Evolutionary conservation across 1,284 basidiomycete species (phyloP).

Genomic region (Meira miltonrushii): DNA sequence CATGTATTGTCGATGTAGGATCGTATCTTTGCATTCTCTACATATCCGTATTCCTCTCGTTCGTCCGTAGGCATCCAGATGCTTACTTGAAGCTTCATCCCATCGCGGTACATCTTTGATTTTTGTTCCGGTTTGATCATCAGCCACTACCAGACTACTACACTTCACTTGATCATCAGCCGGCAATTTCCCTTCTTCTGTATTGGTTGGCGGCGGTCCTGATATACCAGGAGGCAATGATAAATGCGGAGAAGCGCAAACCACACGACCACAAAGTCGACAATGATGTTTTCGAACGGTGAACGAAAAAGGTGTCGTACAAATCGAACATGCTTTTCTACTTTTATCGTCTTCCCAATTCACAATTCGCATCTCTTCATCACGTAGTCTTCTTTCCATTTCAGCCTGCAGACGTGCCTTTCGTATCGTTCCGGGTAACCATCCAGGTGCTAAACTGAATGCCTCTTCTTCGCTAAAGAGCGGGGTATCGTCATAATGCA

Average conservation of each 20-base stretch:
- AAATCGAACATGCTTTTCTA: constrained; percentile 75
- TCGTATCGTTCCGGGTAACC: constrained; percentile 12
- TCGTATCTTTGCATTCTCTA: constrained; percentile 68
- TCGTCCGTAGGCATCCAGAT: background rate
- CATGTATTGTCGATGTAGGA: constrained; percentile 73
- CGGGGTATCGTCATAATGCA: background rate
- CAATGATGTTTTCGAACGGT: constrained; percentile 96
- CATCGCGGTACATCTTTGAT: constrained; percentile 10
- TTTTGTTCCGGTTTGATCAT: constrained; percentile 3
- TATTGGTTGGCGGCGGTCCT: background rate
- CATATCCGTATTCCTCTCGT: constrained; percentile 62
- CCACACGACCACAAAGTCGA: constrained; percentile 82
- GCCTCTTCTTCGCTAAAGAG: background rate
- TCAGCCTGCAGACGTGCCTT: constrained; percentile 1
- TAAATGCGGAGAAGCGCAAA: constrained; percentile 80
- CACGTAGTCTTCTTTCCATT: constrained; percentile 13
- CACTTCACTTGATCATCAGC: constrained; percentile 18
- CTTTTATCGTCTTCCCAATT: constrained; percentile 84
- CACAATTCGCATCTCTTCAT: constrained; percentile 77
- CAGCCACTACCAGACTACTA: constrained; percentile 32
- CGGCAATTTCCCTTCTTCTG: constrained; percentile 7
- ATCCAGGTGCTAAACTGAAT: background rate
- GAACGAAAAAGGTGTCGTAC: constrained; percentile 77
- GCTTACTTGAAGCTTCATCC: background rate
- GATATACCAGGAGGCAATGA: constrained; percentile 13